These are phyloP conservation scores for Brettanomyces anomalus DNA, from an alignment of 805 yeast species.

Conservation along the genomic window DNA sequence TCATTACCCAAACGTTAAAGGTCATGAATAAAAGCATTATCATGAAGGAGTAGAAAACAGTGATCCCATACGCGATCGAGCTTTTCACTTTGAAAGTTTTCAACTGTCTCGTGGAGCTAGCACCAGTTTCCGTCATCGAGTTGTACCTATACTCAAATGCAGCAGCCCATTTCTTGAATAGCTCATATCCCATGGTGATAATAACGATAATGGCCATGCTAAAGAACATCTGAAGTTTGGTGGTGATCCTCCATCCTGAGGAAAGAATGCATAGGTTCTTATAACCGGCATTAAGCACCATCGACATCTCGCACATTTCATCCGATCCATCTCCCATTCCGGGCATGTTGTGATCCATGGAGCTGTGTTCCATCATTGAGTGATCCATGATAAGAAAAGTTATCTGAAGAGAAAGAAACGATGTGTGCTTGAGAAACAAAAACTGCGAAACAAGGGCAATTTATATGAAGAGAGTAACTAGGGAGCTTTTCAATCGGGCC, in stretches of 20 bases:
- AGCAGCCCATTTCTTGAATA: conserved; percentile 20
- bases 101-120: conserved; percentile 11
- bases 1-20: conserved; percentile 38
- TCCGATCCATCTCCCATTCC: conserved; percentile 8
- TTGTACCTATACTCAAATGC: conserved; percentile 16
- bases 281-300: conserved; percentile 37
- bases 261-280: conserved; percentile 34
- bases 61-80: conserved; percentile 29
- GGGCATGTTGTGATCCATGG: conserved; percentile 10
- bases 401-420: background rate
- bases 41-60: conserved; percentile 35
- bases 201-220: conserved; percentile 25
- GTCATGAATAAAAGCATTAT: conserved; percentile 42
- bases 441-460: no score
- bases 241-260: conserved; percentile 31
- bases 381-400: conserved; percentile 4
- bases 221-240: conserved; percentile 24
- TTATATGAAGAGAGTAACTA: no score
- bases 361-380: conserved; percentile 2
- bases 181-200: conserved; percentile 30
- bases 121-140: conserved; percentile 2
- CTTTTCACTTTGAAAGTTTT: conserved; percentile 17
- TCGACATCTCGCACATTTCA: conserved; percentile 27
- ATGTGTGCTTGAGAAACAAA: no score
- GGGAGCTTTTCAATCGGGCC: no score